phyloP scores from a whole-genome alignment of 2,329 filamentous ascomycete species.

The Domatiomyces catenatus region DNA sequence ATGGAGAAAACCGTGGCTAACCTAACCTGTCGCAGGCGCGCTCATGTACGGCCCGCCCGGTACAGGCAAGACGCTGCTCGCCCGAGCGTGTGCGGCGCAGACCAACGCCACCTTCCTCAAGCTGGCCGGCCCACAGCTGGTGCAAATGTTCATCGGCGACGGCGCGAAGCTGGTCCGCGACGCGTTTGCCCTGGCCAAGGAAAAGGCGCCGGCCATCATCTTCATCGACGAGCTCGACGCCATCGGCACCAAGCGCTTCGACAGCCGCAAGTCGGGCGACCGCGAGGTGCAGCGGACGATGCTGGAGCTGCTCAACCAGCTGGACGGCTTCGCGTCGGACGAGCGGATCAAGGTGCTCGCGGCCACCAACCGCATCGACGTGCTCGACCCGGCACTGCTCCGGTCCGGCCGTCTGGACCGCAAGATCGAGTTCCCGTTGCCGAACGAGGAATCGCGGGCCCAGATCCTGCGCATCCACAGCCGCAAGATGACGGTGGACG shows the following conservation, averaged over 20 bases:
- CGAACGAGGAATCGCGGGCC: conserved; percentile 91
- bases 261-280: conserved; percentile 95
- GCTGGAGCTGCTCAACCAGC: conserved; percentile 95
- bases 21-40: conserved; percentile 41
- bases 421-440: conserved; percentile 96
- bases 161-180: conserved; percentile 95
- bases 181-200: conserved; percentile 92
- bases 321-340: conserved; percentile 93
- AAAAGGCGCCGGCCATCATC: conserved; percentile 97
- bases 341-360: conserved; percentile 93
- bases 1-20: conserved; percentile 9
- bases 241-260: conserved; percentile 97
- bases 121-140: conserved; percentile 88
- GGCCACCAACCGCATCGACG: conserved; percentile 86
- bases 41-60: conserved; percentile 73
- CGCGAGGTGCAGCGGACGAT: conserved; percentile 97
- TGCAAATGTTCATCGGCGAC: conserved; percentile 99
- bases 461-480: conserved; percentile 97
- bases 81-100: conserved; percentile 90
- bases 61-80: conserved; percentile 45
- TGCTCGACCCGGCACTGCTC: conserved; percentile 78
- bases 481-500: conserved; percentile 93
- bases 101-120: conserved; percentile 98
- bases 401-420: conserved; percentile 84
- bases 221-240: conserved; percentile 98